A percentile compares a stretch with the other conserved stretches of the same genome.
Evolutionary conservation across 1,284 basidiomycete species (phyloP).

Genomic region (Ganoderma lingzhi): DNA sequence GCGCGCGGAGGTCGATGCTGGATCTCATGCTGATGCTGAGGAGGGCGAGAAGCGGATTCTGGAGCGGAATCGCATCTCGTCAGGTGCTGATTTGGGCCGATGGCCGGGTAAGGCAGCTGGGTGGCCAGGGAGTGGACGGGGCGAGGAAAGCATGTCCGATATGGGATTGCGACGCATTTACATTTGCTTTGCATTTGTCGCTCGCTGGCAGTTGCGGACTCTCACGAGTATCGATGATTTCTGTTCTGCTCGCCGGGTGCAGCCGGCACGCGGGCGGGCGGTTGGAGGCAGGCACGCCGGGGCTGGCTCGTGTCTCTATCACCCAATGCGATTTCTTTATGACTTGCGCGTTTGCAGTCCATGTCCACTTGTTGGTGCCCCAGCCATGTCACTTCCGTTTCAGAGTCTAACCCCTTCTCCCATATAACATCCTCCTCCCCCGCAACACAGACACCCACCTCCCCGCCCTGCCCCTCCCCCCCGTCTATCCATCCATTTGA

Average conservation of each 20-base stretch:
- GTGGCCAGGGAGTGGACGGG: slow-evolving; percentile 20
- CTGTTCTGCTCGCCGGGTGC: slow-evolving; percentile 2
- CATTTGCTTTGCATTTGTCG: slow-evolving; percentile 8
- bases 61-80: slow-evolving; percentile 31
- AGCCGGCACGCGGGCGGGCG: slow-evolving; percentile 11
- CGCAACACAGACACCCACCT: slow-evolving; percentile 20
- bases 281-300: slow-evolving; percentile 32
- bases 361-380: slow-evolving; percentile 37
- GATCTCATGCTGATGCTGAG: slow-evolving; percentile 9
- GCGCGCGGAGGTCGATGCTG: background rate
- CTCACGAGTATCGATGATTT: slow-evolving; percentile 22
- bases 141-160: slow-evolving; percentile 24
- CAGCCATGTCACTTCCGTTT: slow-evolving; percentile 40
- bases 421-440: slow-evolving; percentile 33
- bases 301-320: slow-evolving; percentile 38
- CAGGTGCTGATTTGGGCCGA: slow-evolving; percentile 34
- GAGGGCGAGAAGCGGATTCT: slow-evolving; percentile 26
- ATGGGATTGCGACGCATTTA: slow-evolving; percentile 19
- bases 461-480: slow-evolving; percentile 15
- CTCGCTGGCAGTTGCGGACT: slow-evolving; percentile 8
- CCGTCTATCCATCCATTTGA: slow-evolving; percentile 11
- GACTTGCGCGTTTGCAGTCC: slow-evolving; percentile 36
- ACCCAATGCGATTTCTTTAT: slow-evolving; percentile 30
- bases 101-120: slow-evolving; percentile 36
- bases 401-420: slow-evolving; percentile 37